These are phyloP conservation scores for Aspergillus felis DNA, from an alignment of 2,329 filamentous ascomycete genomes.

Conservation along the genomic window DNA sequence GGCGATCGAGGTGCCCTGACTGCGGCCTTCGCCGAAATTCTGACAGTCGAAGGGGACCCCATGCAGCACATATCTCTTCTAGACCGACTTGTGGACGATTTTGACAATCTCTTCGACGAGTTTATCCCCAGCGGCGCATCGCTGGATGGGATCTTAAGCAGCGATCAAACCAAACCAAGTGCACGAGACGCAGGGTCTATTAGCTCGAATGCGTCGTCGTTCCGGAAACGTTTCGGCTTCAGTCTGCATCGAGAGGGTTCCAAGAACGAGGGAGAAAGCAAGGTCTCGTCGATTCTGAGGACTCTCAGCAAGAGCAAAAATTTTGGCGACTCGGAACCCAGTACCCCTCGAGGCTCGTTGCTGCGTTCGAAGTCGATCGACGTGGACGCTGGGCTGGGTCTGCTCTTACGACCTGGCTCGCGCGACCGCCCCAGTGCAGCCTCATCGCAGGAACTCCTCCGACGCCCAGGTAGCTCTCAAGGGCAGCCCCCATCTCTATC, in stretches of 20 bases:
- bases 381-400: conserved; percentile 49
- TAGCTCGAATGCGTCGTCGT: conserved; percentile 79
- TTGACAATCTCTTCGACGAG: conserved; percentile 81
- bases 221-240: conserved; percentile 79
- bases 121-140: conserved; percentile 43
- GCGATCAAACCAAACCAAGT: conserved; percentile 56
- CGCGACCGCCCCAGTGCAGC: conserved; percentile 53
- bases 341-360: conserved; percentile 63
- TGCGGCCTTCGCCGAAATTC: conserved; percentile 79
- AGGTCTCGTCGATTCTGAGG: conserved; percentile 74
- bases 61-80: conserved; percentile 83
- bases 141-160: conserved; percentile 39
- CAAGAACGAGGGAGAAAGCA: conserved; percentile 65
- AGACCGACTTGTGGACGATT: conserved; percentile 84
- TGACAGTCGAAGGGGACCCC: conserved; percentile 72
- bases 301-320: conserved; percentile 78
- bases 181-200: conserved; percentile 69
- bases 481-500: conserved; percentile 46
- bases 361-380: conserved; percentile 76
- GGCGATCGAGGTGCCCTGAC: conserved; percentile 85
- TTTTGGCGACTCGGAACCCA: conserved; percentile 61
- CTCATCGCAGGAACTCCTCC: conserved; percentile 44
- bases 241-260: conserved; percentile 75
- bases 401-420: conserved; percentile 51
- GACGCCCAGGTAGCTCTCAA: conserved; percentile 43